Base-by-base conservation (phyloP, 805 yeast species). In the Jamesozyma jinghongensis region DNA sequence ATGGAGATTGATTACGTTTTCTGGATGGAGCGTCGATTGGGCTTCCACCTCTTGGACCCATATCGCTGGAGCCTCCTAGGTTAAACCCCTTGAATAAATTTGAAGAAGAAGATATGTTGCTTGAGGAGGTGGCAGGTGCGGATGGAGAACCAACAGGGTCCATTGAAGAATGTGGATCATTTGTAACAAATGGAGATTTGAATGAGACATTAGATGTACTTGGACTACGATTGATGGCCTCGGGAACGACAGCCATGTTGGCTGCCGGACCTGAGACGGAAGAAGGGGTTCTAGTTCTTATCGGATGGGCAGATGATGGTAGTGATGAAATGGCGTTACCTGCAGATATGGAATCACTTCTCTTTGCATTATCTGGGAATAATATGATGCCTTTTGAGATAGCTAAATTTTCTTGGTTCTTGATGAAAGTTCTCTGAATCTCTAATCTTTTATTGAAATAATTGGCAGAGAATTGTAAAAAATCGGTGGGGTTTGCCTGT, bases 381-480 rank as follows among this genome's bases (percentile, higher is more conserved):
- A 74, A 60, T 33, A 65, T 69, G 25, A 77, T 62, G 1, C 81
- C 81, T 29, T 74, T 69, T 1, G 71, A 65, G 34, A 59, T 62
- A 4, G 77, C 78, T n/a, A 41, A 46, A 66, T 67, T 32, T 27
- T 38, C 45, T 38, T 39, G 43, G 14, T 41, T 40, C 34, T 43
- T 47, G 10, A 45, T 34, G 13, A 43, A 40, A 4, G 14, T 29
- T 40, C 54, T 69, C 54, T 80, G 84, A 25, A 71, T 70, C 49
- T 77, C 79, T 44, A 83, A 64, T 44, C 79, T 74, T 37, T 68
- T 59, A 54, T 73, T 74, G 66, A 84, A 84, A 61, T 79, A 81
- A 60, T 78, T 74, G 41, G 84, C 81, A 53, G 88, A 80, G 63
- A 82, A 84, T 54, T 83, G 87, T 43, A 84, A 58, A 11, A 83